Evolutionary conservation across 768 basidiomycete genomes (phyloP).

Genomic region (Nidularia sp.): DNA sequence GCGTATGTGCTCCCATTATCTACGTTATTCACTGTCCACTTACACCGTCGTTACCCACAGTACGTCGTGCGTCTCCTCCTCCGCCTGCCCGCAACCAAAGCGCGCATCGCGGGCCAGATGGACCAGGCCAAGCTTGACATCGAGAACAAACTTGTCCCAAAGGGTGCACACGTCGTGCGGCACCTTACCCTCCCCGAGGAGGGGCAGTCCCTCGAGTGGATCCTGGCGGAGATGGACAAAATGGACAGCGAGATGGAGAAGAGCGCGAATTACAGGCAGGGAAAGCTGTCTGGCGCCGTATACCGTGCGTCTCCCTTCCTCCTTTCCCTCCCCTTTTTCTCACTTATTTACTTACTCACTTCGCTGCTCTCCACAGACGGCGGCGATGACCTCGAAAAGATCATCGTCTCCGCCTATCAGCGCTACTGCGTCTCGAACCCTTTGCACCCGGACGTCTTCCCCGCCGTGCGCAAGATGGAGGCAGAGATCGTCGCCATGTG

Average conservation of each 20-base stretch:
- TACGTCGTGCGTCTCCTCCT: conserved; percentile 48
- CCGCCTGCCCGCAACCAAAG: conserved; percentile 54
- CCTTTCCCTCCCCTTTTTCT: no score
- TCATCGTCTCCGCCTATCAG: conserved; percentile 78
- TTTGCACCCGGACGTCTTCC: conserved; percentile 91
- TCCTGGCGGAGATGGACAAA: conserved; percentile 70
- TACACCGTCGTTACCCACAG: not conserved
- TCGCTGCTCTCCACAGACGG: conserved; percentile 50
- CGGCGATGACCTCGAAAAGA: conserved; percentile 72
- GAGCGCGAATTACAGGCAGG: conserved; percentile 55
- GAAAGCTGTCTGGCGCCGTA: conserved; percentile 81
- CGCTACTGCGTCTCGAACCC: conserved; percentile 87
- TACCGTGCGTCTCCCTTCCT: conserved; percentile 55
- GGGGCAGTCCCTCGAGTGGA: conserved; percentile 70
- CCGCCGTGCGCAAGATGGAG: conserved; percentile 94
- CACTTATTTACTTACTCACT: no score
- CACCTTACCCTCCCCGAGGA: conserved; percentile 63
- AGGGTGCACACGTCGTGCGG: conserved; percentile 56
- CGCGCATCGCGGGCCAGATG: conserved; percentile 63
- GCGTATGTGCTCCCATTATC: conserved; percentile 30
- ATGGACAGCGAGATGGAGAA: conserved; percentile 62
- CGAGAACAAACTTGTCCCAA: conserved; percentile 63
- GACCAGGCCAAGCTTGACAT: conserved; percentile 60
- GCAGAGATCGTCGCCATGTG: conserved; percentile 91
- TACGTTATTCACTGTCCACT: not conserved